Conservation (phyloP, 2,329 filamentous ascomycete species). For the Fusarium nurragi region DNA sequence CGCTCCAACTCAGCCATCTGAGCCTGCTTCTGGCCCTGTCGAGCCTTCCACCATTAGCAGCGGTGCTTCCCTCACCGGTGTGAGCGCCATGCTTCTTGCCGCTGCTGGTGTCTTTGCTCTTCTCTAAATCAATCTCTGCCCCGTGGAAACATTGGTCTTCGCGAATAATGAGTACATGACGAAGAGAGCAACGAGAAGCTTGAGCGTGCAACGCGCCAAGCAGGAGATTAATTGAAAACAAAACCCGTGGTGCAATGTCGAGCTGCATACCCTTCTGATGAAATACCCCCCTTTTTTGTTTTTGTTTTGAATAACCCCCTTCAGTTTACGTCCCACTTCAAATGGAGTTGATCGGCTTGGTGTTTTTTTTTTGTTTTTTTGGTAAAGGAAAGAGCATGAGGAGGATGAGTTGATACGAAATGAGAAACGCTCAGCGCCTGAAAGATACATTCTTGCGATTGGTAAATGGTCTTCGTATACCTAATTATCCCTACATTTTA, state of each 20-base stretch:
- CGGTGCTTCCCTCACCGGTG: slow-evolving; percentile 47
- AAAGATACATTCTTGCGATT: slow-evolving; percentile 31
- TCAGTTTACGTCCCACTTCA: slow-evolving; percentile 32
- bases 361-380: slow-evolving; percentile 44
- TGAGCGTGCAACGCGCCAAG: slow-evolving; percentile 11
- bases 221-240: slow-evolving; percentile 19
- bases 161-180: slow-evolving; percentile 49
- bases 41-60: slow-evolving; percentile 40
- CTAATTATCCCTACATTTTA: slow-evolving; percentile 40
- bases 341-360: slow-evolving; percentile 44
- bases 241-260: slow-evolving; percentile 39
- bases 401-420: slow-evolving; percentile 33
- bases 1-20: slow-evolving; percentile 41
- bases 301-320: slow-evolving; percentile 37
- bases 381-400: slow-evolving; percentile 24
- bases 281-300: slow-evolving; percentile 39
- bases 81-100: slow-evolving; percentile 51
- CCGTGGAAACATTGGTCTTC: slow-evolving; percentile 37
- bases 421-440: slow-evolving; percentile 39
- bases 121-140: slow-evolving; percentile 46
- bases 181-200: slow-evolving; percentile 34
- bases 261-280: slow-evolving; percentile 41
- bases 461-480: slow-evolving; percentile 33
- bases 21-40: slow-evolving; percentile 28
- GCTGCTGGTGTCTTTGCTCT: slow-evolving; percentile 51